phyloP scores from a whole-genome alignment of 2,329 filamentous ascomycete species.

The Intubia oerlemansii region DNA sequence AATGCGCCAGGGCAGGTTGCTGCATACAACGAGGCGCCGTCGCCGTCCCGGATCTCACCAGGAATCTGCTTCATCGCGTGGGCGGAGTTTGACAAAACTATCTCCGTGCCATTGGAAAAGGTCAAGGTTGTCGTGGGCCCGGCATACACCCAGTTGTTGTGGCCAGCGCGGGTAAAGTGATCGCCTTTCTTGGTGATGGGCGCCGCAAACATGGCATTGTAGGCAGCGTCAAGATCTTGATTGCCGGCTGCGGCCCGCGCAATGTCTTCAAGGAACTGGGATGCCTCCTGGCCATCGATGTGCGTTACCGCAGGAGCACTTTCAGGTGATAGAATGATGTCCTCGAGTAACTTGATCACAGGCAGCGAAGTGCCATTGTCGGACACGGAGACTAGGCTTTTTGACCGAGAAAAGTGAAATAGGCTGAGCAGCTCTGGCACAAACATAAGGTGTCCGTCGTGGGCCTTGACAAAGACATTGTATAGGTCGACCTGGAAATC shows the following conservation, averaged over 20 bases:
- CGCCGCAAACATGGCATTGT: slow-evolving; percentile 19
- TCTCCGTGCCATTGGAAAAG: slow-evolving; percentile 16
- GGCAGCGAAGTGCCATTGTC: slow-evolving; percentile 12
- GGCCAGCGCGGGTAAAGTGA: slow-evolving; percentile 14
- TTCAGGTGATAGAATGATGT: slow-evolving; percentile 5
- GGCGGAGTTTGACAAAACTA: slow-evolving; percentile 13
- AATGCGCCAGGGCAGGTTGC: no score
- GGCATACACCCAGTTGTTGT: slow-evolving; percentile 11
- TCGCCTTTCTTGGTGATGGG: no score
- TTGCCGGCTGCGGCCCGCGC: slow-evolving; percentile 17
- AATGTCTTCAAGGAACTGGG: slow-evolving; percentile 19
- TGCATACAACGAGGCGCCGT: no score
- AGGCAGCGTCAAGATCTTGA: slow-evolving; percentile 13
- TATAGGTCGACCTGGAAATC: slow-evolving; percentile 20
- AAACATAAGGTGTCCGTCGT: slow-evolving; percentile 20
- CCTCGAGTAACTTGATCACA: slow-evolving; percentile 27
- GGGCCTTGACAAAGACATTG: slow-evolving; percentile 16
- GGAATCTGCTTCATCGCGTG: no score
- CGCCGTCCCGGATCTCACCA: neutral
- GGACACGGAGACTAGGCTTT: slow-evolving; percentile 20
- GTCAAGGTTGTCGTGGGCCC: slow-evolving; percentile 16
- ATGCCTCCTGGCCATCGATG: slow-evolving; percentile 13
- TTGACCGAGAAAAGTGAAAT: slow-evolving; percentile 16
- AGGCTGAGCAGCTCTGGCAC: slow-evolving; percentile 19
- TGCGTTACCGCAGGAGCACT: slow-evolving; percentile 9